phyloP scores from a whole-genome alignment of 179 eudicot species.

The Silene vulgaris region DNA sequence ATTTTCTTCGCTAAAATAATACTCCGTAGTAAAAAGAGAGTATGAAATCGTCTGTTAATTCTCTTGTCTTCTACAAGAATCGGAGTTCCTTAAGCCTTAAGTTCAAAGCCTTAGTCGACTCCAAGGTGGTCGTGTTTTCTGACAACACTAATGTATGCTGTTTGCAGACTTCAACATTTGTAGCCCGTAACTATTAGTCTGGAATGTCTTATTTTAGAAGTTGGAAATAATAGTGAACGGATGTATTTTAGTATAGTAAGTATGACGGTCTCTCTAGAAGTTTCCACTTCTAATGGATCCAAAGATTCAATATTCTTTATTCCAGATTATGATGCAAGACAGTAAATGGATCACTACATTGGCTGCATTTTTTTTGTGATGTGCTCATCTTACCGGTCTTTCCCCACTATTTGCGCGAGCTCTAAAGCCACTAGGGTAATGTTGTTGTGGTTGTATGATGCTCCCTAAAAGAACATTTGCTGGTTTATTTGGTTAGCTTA shows the following conservation, averaged over 20 bases:
- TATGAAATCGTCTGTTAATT: too few species aligned
- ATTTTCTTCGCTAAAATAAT: not conserved
- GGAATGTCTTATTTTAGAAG: not conserved
- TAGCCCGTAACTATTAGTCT: not conserved
- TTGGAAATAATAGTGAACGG: not conserved
- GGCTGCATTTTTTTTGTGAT: not conserved
- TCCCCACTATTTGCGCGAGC: not conserved
- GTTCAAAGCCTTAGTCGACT: too few species aligned
- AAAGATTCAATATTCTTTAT: not conserved
- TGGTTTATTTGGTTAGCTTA: conserved; percentile 3
- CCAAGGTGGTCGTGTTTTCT: too few species aligned
- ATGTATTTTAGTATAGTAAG: not conserved
- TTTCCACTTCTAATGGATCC: not conserved
- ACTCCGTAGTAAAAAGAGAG: not conserved
- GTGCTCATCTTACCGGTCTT: not conserved
- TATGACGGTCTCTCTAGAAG: not conserved
- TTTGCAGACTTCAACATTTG: not conserved
- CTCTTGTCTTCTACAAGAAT: too few species aligned
- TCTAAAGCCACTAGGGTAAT: not conserved
- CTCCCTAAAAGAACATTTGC: not conserved
- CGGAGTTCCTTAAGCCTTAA: too few species aligned
- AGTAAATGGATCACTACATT: not conserved
- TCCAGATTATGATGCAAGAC: not conserved
- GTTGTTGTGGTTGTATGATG: not conserved
- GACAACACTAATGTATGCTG: not conserved